These are phyloP conservation scores for Aspergillus nidulans DNA, from an alignment of 495 filamentous ascomycete species.

Conservation along the genomic window DNA sequence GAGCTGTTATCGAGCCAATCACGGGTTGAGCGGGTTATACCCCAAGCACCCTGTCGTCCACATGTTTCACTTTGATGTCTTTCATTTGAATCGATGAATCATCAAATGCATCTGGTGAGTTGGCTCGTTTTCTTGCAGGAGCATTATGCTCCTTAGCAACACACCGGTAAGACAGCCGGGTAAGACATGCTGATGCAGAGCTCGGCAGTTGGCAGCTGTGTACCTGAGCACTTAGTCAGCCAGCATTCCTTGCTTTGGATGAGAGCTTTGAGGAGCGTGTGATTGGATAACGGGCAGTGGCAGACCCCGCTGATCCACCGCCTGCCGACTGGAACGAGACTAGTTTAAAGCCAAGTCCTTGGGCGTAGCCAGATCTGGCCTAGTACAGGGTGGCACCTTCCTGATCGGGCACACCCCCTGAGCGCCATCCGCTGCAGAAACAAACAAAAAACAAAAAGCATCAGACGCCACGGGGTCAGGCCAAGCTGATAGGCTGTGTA, in stretches of 20 bases:
- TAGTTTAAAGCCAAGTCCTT: conserved; percentile 3
- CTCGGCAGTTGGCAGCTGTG: background rate
- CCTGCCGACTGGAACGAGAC: background rate
- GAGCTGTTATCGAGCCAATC: conserved; percentile 7
- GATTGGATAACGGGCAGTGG: background rate
- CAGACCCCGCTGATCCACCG: background rate
- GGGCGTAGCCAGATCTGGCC: background rate
- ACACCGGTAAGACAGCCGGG: background rate
- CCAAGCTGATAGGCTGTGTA: background rate
- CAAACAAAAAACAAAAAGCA: background rate
- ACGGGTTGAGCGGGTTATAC: background rate
- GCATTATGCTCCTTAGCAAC: background rate
- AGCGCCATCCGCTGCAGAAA: conserved; percentile 10
- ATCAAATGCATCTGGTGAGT: background rate
- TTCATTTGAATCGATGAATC: background rate
- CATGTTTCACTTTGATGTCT: background rate
- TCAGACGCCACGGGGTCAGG: too few relatives aligned
- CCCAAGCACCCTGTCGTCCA: background rate
- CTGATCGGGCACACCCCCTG: conserved; percentile 12
- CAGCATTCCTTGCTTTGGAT: conserved; percentile 1
- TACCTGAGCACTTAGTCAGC: background rate
- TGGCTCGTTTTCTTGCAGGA: background rate
- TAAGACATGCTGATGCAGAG: background rate
- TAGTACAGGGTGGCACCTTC: conserved; percentile 3
- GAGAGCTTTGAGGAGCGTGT: background rate